Evolutionary conservation across 495 filamentous ascomycete species (phyloP).

Genomic region (Neurospora tetraspora): DNA sequence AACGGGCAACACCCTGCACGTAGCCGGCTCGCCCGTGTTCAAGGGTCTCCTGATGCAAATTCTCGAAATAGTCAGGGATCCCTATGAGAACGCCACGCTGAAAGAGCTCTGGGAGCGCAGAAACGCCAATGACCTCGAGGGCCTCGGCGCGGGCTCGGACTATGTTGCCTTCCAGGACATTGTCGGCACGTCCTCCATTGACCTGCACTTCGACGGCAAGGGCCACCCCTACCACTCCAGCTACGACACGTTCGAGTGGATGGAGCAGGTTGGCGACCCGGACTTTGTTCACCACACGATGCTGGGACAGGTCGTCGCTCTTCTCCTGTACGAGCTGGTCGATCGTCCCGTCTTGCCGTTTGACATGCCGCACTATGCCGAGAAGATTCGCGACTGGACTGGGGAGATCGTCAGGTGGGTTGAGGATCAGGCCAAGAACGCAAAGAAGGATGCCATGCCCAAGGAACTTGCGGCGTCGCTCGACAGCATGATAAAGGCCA

Average conservation of each 20-base stretch:
- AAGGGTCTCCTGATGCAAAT: slow-evolving; percentile 58
- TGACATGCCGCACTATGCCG: slow-evolving; percentile 57
- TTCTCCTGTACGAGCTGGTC: slow-evolving; percentile 77
- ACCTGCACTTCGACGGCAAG: slow-evolving; percentile 67
- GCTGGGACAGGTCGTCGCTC: slow-evolving; percentile 66
- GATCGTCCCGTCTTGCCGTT: slow-evolving; percentile 76
- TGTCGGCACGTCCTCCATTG: slow-evolving; percentile 81
- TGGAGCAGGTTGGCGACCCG: slow-evolving; percentile 68
- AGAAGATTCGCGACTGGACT: slow-evolving; percentile 49
- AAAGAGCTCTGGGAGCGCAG: slow-evolving; percentile 66
- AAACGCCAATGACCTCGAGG: slow-evolving; percentile 47
- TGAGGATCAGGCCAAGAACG: slow-evolving; percentile 38
- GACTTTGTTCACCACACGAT: slow-evolving; percentile 72
- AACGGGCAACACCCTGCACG: slow-evolving; percentile 60
- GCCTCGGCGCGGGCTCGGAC: slow-evolving; percentile 74
- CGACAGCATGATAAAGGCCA: slow-evolving; percentile 49
- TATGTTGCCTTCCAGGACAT: slow-evolving; percentile 89
- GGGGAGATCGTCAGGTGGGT: slow-evolving; percentile 57
- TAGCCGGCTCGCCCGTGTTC: slow-evolving; percentile 70
- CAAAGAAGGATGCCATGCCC: not conserved
- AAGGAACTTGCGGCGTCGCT: slow-evolving; percentile 33
- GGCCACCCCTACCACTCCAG: slow-evolving; percentile 70
- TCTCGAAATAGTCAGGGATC: slow-evolving; percentile 64
- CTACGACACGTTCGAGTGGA: slow-evolving; percentile 85
- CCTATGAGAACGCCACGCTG: slow-evolving; percentile 59